Evolutionary conservation across 2,329 filamentous ascomycete genomes (phyloP).

Genomic region (Magnaporthiopsis poae): DNA sequence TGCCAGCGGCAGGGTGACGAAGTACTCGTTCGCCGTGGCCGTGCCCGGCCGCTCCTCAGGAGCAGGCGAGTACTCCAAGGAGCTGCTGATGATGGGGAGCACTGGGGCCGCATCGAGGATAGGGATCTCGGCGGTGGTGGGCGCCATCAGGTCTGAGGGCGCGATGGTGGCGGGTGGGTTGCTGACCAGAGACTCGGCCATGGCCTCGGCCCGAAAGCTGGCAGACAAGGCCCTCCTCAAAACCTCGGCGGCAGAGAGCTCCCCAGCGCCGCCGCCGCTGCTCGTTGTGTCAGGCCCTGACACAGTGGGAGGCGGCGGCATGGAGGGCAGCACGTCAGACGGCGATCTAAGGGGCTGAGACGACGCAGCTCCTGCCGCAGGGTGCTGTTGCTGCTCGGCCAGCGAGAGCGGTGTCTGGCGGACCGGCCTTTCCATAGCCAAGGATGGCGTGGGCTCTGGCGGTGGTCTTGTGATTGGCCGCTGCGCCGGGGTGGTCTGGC

Average conservation of each 20-base stretch:
- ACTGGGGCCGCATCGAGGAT: not conserved
- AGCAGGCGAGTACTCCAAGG: constrained; percentile 8
- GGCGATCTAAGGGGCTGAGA: not conserved
- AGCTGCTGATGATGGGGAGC: not conserved
- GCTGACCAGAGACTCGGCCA: not conserved
- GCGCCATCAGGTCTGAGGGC: constrained; percentile 9
- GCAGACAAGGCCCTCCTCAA: not conserved
- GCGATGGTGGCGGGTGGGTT: constrained; percentile 8
- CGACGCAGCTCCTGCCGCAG: not conserved
- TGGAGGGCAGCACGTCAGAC: not conserved
- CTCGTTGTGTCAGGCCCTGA: not conserved
- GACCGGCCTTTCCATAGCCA: not conserved
- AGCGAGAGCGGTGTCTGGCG: not conserved
- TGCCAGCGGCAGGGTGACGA: constrained; percentile 49
- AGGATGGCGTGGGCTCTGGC: not conserved
- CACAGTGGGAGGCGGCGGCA: not conserved
- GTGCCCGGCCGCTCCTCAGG: constrained; percentile 5
- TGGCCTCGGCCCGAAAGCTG: not conserved
- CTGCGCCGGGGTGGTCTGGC: not conserved
- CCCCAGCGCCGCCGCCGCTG: not conserved
- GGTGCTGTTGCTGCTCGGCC: not conserved
- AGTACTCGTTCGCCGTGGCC: constrained; percentile 29
- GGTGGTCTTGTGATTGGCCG: not conserved
- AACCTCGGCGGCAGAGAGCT: not conserved
- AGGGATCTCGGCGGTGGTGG: constrained; percentile 5